A percentile compares a stretch with the other conserved stretches of the same genome.
Evolutionary conservation across 2,329 filamentous ascomycete species (phyloP).

Genomic region (Parafenestella ontariensis): DNA sequence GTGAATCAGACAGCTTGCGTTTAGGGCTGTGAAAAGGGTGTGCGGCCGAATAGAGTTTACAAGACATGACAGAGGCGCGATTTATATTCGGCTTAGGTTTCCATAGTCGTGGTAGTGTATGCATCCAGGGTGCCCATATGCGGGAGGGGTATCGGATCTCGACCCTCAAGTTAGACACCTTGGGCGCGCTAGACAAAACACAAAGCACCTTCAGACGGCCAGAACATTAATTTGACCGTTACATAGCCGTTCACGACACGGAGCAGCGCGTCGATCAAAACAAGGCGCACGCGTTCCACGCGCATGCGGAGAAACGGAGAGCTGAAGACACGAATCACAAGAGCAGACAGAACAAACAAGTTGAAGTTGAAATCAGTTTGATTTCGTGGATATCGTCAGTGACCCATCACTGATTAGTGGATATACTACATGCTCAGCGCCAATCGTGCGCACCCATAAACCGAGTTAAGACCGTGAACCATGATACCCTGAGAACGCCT

Average conservation of each 20-base stretch:
- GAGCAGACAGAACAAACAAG: background rate
- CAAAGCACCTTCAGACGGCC: constrained; percentile 3
- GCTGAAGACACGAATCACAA: no score
- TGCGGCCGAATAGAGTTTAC: background rate
- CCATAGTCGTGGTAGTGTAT: background rate
- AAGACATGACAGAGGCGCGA: background rate
- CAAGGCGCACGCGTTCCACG: no score
- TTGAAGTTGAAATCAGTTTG: constrained; percentile 40
- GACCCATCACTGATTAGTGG: constrained; percentile 45
- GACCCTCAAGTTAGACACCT: background rate
- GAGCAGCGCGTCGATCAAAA: no score
- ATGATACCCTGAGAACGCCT: constrained; percentile 47
- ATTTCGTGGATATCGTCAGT: constrained; percentile 45
- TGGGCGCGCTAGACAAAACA: background rate
- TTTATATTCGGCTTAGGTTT: background rate
- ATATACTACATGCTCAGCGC: constrained; percentile 50
- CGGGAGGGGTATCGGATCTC: constrained; percentile 8
- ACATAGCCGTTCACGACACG: no score
- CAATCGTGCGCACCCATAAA: constrained; percentile 45
- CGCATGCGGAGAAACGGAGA: no score
- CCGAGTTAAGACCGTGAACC: constrained; percentile 47
- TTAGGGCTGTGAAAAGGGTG: background rate
- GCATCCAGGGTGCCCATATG: constrained; percentile 16
- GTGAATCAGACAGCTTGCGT: background rate
- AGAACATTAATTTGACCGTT: background rate